A percentile compares a stretch with the other conserved stretches of the same genome.
Evolutionary conservation across 1,139 yeast species (phyloP).

Genomic region (Nakaseomyces glabratus): DNA sequence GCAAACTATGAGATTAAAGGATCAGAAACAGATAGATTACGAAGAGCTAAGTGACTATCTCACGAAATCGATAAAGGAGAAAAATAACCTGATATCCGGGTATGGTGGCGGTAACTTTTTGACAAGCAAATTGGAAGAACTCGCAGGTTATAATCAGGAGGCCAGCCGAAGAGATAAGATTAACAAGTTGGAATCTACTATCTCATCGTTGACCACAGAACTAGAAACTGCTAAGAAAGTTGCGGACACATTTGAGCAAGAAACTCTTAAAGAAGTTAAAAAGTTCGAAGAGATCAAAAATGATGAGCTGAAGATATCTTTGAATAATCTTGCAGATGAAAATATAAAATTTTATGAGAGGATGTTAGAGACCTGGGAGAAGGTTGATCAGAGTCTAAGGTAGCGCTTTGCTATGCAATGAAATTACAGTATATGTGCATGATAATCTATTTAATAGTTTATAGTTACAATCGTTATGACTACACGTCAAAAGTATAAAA

Average conservation of each 20-base stretch:
- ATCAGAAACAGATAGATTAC: conserved; percentile 82
- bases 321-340: conserved; percentile 62
- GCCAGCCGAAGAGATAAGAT: conserved; percentile 45
- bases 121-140: conserved; percentile 47
- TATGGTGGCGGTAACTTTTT: conserved; percentile 44
- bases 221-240: conserved; percentile 60
- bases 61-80: conserved; percentile 59
- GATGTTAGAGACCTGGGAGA: conserved; percentile 66
- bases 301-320: conserved; percentile 61
- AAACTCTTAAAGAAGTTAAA: conserved; percentile 61
- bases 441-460: too few relatives aligned
- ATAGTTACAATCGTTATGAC: too few relatives aligned
- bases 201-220: conserved; percentile 47
- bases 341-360: conserved; percentile 68
- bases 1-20: conserved; percentile 70
- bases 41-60: conserved; percentile 79
- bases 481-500: too few relatives aligned
- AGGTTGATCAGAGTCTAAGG: conserved; percentile 36
- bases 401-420: not conserved
- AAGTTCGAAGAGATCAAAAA: conserved; percentile 77
- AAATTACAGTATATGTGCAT: too few relatives aligned
- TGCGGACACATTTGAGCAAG: conserved; percentile 60
- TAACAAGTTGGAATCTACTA: conserved; percentile 46
- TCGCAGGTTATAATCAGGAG: conserved; percentile 53
- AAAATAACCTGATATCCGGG: conserved; percentile 51